Conservation (phyloP, 1,139 yeast genomes). For the Debaryomyces nepalensis region DNA sequence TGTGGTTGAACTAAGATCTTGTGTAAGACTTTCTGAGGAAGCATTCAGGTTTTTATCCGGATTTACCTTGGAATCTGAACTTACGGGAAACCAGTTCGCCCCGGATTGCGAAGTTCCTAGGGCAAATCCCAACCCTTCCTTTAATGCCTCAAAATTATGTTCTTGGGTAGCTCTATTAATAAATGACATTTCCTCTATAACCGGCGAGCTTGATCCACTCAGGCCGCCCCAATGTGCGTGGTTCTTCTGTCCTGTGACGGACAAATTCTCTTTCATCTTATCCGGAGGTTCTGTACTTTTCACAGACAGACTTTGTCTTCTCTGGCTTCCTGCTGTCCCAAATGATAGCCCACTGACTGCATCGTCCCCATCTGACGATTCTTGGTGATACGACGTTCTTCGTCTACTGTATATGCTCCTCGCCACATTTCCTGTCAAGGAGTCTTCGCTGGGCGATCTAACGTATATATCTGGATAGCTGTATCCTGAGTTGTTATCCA, state of each 20-base stretch:
- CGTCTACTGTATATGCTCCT: background rate
- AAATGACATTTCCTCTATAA: constrained; percentile 17
- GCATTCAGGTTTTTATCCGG: constrained; percentile 2
- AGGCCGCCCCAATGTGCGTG: background rate
- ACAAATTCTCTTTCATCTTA: background rate
- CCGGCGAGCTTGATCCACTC: constrained; percentile 5
- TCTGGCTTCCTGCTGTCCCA: background rate
- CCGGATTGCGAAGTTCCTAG: constrained; percentile 34
- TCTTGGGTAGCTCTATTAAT: constrained; percentile 33
- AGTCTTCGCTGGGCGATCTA: constrained; percentile 8
- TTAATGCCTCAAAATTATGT: constrained; percentile 39
- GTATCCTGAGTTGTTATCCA: constrained; percentile 3
- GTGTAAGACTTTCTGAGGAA: constrained; percentile 4
- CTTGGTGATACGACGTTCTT: background rate
- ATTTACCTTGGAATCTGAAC: constrained; percentile 9
- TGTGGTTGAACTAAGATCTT: constrained; percentile 1
- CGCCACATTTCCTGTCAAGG: background rate
- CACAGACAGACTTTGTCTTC: constrained; percentile 4
- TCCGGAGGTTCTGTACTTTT: background rate
- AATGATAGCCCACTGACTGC: background rate
- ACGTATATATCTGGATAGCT: constrained; percentile 1
- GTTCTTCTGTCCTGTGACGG: background rate
- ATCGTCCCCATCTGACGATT: constrained; percentile 2
- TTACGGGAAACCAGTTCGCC: constrained; percentile 40
- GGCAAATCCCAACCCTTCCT: constrained; percentile 44